These are phyloP conservation scores for Collybiopsis luxurians DNA, from an alignment of 768 basidiomycete species.

Conservation along the genomic window DNA sequence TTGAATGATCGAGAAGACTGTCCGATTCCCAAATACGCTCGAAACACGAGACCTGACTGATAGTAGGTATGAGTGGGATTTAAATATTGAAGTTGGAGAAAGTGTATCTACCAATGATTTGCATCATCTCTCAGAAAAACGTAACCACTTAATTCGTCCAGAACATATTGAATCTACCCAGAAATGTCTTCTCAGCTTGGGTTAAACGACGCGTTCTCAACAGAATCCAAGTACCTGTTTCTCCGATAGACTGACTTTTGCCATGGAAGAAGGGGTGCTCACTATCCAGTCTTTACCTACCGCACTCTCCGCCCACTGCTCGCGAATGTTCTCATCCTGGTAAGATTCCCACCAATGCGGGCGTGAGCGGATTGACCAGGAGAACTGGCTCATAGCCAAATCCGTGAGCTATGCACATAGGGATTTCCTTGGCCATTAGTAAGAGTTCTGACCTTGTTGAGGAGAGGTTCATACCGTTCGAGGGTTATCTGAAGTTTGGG, in stretches of 20 bases:
- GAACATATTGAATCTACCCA: conserved; percentile 40
- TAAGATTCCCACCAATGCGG: conserved; percentile 39
- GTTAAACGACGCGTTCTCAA: background rate
- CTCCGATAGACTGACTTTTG: conserved; percentile 31
- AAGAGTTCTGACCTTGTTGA: no score
- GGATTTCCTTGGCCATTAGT: no score
- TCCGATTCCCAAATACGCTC: conserved; percentile 53
- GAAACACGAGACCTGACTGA: conserved; percentile 53
- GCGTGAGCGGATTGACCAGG: conserved; percentile 37
- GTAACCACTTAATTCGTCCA: conserved; percentile 49
- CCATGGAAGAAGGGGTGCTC: conserved; percentile 29
- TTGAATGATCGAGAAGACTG: conserved; percentile 16
- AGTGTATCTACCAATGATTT: conserved; percentile 30
- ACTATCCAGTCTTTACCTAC: conserved; percentile 28
- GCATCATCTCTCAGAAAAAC: conserved; percentile 35
- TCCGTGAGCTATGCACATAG: conserved; percentile 39
- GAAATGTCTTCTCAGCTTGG: no score
- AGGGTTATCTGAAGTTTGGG: conserved; percentile 36
- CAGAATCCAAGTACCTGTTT: conserved; percentile 33
- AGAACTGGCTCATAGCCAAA: conserved; percentile 47
- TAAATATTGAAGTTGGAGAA: no score
- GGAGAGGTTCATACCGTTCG: conserved; percentile 35
- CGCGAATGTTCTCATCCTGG: conserved; percentile 21
- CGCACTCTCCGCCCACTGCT: conserved; percentile 30
- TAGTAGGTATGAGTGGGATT: background rate